Evolutionary conservation across 2,329 filamentous ascomycete genomes (phyloP).

Genomic region (Colletotrichum orchidophilum): DNA sequence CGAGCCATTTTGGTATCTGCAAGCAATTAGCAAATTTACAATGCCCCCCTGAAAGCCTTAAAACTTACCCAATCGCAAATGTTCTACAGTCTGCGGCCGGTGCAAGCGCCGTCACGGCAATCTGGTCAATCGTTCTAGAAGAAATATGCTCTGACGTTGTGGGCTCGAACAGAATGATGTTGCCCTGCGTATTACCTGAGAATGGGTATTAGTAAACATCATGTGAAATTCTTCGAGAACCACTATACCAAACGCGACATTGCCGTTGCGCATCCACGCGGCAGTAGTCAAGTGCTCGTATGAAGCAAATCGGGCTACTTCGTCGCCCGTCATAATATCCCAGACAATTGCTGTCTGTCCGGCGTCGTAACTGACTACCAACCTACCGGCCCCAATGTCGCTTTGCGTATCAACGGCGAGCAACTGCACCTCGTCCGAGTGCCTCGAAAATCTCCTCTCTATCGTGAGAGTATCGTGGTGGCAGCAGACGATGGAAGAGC

Average conservation of each 20-base stretch:
- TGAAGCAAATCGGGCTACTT: conserved; percentile 90
- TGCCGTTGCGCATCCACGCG: conserved; percentile 96
- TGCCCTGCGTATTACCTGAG: conserved; percentile 88
- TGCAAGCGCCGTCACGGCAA: conserved; percentile 92
- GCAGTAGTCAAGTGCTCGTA: conserved; percentile 88
- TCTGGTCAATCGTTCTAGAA: conserved; percentile 87
- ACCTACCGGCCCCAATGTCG: conserved; percentile 82
- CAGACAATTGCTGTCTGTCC: conserved; percentile 94
- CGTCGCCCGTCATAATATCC: conserved; percentile 92
- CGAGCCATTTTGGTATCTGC: conserved; percentile 92
- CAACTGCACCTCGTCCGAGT: conserved; percentile 83
- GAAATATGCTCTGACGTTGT: conserved; percentile 93
- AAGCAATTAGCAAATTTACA: conserved; percentile 28
- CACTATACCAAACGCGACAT: conserved; percentile 89
- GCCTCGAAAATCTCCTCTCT: conserved; percentile 84
- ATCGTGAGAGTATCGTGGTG: conserved; percentile 93
- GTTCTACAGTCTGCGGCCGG: conserved; percentile 90
- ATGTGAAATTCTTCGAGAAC: conserved; percentile 29
- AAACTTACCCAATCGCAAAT: conserved; percentile 88
- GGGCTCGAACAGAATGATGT: conserved; percentile 94
- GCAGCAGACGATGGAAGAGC: conserved; percentile 82
- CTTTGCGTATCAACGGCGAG: conserved; percentile 92
- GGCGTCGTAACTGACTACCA: conserved; percentile 93
- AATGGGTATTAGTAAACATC: conserved; percentile 37
- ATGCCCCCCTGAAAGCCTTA: not conserved